phyloP scores from a whole-genome alignment of 257 asterid genomes.

The Solanum medicagineum region DNA sequence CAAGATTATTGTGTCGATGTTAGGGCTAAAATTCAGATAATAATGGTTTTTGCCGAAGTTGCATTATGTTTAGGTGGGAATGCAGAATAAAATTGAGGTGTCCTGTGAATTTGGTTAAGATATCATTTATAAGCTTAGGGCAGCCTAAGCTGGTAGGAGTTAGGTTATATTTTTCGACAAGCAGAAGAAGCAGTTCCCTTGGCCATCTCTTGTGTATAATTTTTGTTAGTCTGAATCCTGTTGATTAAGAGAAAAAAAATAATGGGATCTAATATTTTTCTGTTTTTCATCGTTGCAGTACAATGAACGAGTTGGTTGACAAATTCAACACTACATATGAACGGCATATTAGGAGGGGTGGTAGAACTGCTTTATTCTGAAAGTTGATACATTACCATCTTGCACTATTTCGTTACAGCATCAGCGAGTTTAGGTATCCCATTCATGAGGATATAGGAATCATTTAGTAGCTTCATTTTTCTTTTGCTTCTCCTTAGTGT shows the following conservation, averaged over 20 bases:
- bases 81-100: background rate
- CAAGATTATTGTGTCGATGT: background rate
- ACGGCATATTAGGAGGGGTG: conserved; percentile 79
- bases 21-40: background rate
- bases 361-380: conserved; percentile 57
- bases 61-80: background rate
- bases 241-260: background rate
- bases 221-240: background rate
- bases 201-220: background rate
- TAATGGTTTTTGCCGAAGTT: background rate
- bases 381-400: background rate
- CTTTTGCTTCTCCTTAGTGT: background rate
- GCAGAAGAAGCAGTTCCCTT: background rate
- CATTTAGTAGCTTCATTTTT: background rate
- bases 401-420: background rate
- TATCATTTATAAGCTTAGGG: background rate
- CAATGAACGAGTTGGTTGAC: conserved; percentile 85
- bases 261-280: background rate
- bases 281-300: conserved; percentile 33
- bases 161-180: background rate
- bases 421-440: background rate
- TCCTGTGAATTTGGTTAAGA: background rate
- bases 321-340: conserved; percentile 85
- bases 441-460: background rate
- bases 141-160: background rate